Evolutionary conservation across 2,329 filamentous ascomycete species (phyloP), one percentile per base, ranked within the genome.

Genomic region (Aspergillus sergii): DNA sequence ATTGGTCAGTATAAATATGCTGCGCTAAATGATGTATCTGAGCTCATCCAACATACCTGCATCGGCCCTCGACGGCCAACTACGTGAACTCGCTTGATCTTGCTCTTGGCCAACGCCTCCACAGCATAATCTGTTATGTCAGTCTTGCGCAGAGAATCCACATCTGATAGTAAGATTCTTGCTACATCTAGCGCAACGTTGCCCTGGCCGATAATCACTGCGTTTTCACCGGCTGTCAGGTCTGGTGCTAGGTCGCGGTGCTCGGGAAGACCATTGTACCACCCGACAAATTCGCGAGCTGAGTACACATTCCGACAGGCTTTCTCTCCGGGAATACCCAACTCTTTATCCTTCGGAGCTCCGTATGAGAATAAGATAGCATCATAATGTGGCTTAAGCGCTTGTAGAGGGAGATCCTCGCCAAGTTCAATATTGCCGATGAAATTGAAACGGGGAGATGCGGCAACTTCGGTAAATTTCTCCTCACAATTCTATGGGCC

Each of bases 181-280:
- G 94, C 93, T 19, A 99, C 92, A 76, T 99, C 95, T 55, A 99
- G 82, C 0, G 95, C 95, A 10, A 99, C 95, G 78, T 99, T 99
- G 19, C 95, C 95, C 73, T 99, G 94, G 2, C 95, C 95, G 67
- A 99, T 89, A 55, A 99, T 85, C 36, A 97, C 88, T 1, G 92
- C 95, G 65, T 94, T 89, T 57, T 97, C 92, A 0, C 91, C 91
- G 11, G 84, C 82, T 0, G 88, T 86, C 30, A 98, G 84, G 72
- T 93, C 86, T 0, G 93, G 91, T n/a, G 85, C 81, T 9, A 97
- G 80, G 69, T 85, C 78, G 23, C 90, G 86, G 73, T 91, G 91
- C 70, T 96, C 91, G 0, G 95, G 95, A 3, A 97, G 84, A 3
- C 95, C 95, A 77, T 99, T 99, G 78, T 99, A 99, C 95, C 95